Base-by-base conservation (phyloP, 495 filamentous ascomycete species). In the Apiosordaria backusii region DNA sequence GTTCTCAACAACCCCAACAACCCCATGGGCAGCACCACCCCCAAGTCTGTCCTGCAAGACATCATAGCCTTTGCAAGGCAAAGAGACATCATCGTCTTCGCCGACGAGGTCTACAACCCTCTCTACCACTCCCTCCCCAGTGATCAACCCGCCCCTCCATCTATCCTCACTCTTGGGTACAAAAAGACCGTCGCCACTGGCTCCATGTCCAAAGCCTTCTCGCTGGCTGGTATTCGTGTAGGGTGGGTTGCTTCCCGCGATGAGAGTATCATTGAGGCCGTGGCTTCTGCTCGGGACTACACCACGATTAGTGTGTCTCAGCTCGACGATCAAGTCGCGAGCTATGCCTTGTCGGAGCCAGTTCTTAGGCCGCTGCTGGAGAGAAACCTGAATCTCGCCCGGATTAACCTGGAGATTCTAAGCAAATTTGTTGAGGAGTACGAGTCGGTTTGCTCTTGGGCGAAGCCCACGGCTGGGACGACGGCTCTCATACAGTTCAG, bases 61-160 rank as follows among this genome's bases (percentile, higher is more conserved):
- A 83, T 96, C 53, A 81, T 93, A 29, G 79, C 86, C 3, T 76
- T 95, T 61, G 91, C 92, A 4, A 76, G 78, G 24, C 74, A 80
- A 45, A 79, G 84, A 35, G 82, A 86, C 57, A 90, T 95, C 64
- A 87, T 81, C 26, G 78, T 97, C 22, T 80, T 92, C 60, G 84
- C 86, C 4, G 93, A 96, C 70, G 92, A 97, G 77, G 93, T 96
- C 7, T 97, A 96, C 74, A 85, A 91, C 4, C 93, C 93, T 0
- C 80, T 96, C n/a, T 96, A 93, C 82, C 92, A 96, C 79, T 74
- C 77, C 59, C 70, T 81, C 15, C 74, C 76, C 4, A 59, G 66
- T 1, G 71, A 64, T 25, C 64, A 70, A 9, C 50, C 66, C 7
- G 66, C 72, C 0, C 76, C 76, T 4, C 73, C 76, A 0, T 85